Base-by-base conservation (phyloP, 2,329 filamentous ascomycete genomes). In the Pezicula neosporulosa region DNA sequence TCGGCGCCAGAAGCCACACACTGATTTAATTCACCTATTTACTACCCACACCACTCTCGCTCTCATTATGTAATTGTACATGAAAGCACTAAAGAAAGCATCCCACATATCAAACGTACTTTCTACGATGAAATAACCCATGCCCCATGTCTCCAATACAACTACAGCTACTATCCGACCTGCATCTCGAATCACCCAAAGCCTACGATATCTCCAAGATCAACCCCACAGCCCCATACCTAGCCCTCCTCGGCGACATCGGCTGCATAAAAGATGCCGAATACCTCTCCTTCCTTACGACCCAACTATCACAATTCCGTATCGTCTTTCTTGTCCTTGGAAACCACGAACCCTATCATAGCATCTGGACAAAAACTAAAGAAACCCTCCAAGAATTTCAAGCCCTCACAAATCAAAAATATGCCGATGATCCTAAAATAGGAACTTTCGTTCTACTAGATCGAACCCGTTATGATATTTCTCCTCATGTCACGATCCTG, bases 201-300 rank as follows among this genome's bases (percentile, higher is more conserved):
- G 64, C 67, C 37, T 77, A 77, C 55, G 63, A 72, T 39, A 30
- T 49, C 12, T 77, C 73, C 55, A 48, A 63, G 6, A 69, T 77
- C 42, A 51, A 60, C 1, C 68, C 69, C 4, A 65, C 62, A 44
- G 68, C 72, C 6, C 69, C 72, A 6, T 69, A 73, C 50, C 67
- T 79, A 2, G 74, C 74, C 4, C 70, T 80, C 2, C 67, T 78
- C 2, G 76, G 76, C 13, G 76, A 78, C 54, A 72, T 78, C 47
- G 75, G 74, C 28, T 66, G 72, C 47, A 63, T 71, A 38, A 65
- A 66, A 21, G 70, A 77, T 53, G 61, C 69, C 21, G 63, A 63
- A 4, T 69, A 72, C 50, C 70, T 73, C 48, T 18, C 50, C 5
- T 78, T 77, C 55, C 62, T 77, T 8, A 60, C 64, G 37, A 46